These are phyloP conservation scores for Diaporthe citri DNA, from an alignment of 2,329 filamentous ascomycete species.

Conservation along the genomic window DNA sequence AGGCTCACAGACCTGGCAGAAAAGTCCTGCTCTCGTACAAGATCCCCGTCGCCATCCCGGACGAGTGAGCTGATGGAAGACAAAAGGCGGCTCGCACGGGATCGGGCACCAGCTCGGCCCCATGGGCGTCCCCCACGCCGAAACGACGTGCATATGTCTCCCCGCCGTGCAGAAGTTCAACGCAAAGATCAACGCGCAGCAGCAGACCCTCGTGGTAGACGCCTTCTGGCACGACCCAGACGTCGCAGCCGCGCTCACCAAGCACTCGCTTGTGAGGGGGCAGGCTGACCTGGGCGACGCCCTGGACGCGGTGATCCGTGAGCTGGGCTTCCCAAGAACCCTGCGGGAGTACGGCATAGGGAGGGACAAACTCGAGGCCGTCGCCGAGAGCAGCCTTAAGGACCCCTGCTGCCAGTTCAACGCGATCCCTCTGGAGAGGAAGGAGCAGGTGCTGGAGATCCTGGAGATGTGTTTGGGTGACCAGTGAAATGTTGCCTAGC, in stretches of 20 bases:
- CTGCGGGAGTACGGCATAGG: conserved; percentile 61
- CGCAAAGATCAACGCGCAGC: conserved; percentile 51
- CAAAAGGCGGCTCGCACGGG: conserved; percentile 48
- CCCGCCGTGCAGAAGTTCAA: conserved; percentile 67
- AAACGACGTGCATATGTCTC: conserved; percentile 66
- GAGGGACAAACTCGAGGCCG: conserved; percentile 56
- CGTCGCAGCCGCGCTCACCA: conserved; percentile 50
- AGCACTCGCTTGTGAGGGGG: conserved; percentile 44
- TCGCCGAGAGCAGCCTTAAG: conserved; percentile 59
- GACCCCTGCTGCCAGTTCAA: conserved; percentile 61
- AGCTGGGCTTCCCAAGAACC: conserved; percentile 62
- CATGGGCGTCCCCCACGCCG: conserved; percentile 52
- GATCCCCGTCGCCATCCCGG: conserved; percentile 24
- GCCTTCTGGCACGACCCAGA: conserved; percentile 53
- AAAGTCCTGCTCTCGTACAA: background rate
- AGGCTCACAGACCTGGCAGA: background rate
- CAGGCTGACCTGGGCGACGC: conserved; percentile 60
- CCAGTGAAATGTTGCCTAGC: conserved; percentile 54
- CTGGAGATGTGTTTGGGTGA: conserved; percentile 52
- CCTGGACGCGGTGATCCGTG: conserved; percentile 60
- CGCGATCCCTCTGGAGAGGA: conserved; percentile 57
- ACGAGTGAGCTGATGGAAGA: background rate
- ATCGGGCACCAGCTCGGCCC: conserved; percentile 57
- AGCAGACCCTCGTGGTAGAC: conserved; percentile 53
- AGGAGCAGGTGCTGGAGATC: conserved; percentile 62